Conservation (phyloP, 1,284 basidiomycete genomes). For the Malassezia psittaci region DNA sequence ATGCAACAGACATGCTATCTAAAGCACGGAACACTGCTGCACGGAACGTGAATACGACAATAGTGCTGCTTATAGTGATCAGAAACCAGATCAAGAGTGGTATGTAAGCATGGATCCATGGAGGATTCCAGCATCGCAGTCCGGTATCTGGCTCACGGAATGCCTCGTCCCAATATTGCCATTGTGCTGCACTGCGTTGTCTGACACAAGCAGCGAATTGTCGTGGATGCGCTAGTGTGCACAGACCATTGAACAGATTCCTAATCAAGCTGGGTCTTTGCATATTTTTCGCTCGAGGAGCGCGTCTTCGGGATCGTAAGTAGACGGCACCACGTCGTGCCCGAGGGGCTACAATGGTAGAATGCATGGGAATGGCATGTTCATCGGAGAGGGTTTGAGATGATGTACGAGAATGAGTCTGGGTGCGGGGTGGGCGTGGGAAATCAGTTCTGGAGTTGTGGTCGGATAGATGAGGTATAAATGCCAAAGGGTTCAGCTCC, state of each 20-base stretch:
- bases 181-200: constrained; percentile 8
- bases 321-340: constrained; percentile 17
- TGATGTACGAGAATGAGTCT: background rate
- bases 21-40: constrained; percentile 40
- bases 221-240: constrained; percentile 20
- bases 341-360: constrained; percentile 13
- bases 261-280: background rate
- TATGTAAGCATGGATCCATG: constrained; percentile 45
- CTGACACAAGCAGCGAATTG: constrained; percentile 5
- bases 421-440: background rate
- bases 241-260: background rate
- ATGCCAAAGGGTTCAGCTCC: too few relatives aligned
- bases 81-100: constrained; percentile 47
- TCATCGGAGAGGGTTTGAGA: background rate
- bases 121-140: constrained; percentile 33
- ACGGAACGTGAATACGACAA: constrained; percentile 45
- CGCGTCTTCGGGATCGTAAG: background rate
- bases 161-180: constrained; percentile 29
- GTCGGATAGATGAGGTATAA: too few relatives aligned
- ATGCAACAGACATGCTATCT: constrained; percentile 28
- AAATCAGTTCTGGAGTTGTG: too few relatives aligned
- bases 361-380: constrained; percentile 11
- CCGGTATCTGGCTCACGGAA: constrained; percentile 40
- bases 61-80: constrained; percentile 41
- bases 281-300: background rate